Conservation (phyloP, 345 rosid genomes). For the Syzygium grande region DNA sequence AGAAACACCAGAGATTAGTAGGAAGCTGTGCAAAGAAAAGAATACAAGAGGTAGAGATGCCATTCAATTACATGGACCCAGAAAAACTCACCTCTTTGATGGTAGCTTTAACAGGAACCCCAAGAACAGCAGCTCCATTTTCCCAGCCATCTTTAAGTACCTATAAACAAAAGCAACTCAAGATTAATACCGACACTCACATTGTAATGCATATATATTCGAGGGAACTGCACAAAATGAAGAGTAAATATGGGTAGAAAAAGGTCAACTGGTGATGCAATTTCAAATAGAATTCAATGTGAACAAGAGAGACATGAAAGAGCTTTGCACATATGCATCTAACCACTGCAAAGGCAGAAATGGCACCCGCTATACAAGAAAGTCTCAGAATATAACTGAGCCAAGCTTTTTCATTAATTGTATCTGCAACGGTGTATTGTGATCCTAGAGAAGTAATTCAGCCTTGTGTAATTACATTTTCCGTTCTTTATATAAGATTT, state of each 20-base stretch:
- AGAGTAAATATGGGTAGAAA: background rate
- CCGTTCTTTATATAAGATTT: background rate
- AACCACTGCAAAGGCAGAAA: background rate
- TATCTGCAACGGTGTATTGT: background rate
- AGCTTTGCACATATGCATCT: background rate
- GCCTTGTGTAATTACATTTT: background rate
- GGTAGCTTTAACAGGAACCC: slow-evolving; percentile 94
- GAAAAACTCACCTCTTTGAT: slow-evolving; percentile 67
- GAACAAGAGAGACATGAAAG: background rate
- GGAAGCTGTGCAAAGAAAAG: background rate
- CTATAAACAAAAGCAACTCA: slow-evolving; percentile 26
- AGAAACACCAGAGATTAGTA: background rate
- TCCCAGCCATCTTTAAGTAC: slow-evolving; percentile 64
- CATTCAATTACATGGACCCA: background rate
- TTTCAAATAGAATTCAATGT: background rate
- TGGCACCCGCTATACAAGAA: background rate
- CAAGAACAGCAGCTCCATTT: slow-evolving; percentile 93
- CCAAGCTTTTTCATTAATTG: background rate
- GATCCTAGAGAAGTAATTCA: background rate
- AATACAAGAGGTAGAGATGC: background rate
- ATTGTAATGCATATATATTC: background rate
- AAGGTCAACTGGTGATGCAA: background rate
- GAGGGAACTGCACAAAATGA: background rate
- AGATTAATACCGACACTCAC: background rate
- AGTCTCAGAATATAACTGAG: background rate